Base-by-base conservation (phyloP, 805 yeast genomes). In the Sugiyamaella boreocaroliniensis region DNA sequence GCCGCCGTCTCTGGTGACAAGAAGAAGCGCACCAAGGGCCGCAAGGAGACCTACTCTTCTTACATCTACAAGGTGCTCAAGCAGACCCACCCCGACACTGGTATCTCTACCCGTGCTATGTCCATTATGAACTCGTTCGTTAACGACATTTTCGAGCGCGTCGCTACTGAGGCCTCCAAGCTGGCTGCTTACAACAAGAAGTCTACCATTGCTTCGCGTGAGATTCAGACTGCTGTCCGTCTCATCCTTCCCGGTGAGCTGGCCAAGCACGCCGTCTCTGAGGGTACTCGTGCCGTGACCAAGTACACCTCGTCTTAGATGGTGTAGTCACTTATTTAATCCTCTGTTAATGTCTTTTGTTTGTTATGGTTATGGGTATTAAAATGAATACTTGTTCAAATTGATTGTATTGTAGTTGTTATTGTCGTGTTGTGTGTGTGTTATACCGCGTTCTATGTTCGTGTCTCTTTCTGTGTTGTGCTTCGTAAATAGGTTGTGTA, bases 11-110 rank as follows among this genome's bases (percentile, higher is more conserved):
- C 86, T 63, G 79, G 82, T 54, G 90, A 82, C 68, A 74, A 83
- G 72, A 89, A 89, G 83, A 90, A 86, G 86, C 89, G 95, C 81
- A 71, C 88, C 64, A 90, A 89, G 85, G 76, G 90, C 67, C 89
- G 97, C 84, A 89, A 89, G 86, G 97, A 92, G 79, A 89, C 97
- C 61, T 92, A 89, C 81, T 89, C 96, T 61, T 89, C 97, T 59
- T 92, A 92, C 79, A 92, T 92, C 73, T 92, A 90, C 93, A 92
- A 92, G 78, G 97, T 90, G 64, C 85, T 92, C 73, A 90, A 90
- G 78, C 97, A 92, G 82, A 90, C 97, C 59, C 98, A 92, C 78
- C 98, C 97, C 75, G 97, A 92, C 75, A 92, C 98, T 60, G 98
- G 97, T 88, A 92, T 92, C 73, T 90, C 98, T 67, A 96, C 89